Base-by-base conservation (phyloP, 306 rosid genomes). In the barrel medic (Medicago truncatula) region DNA sequence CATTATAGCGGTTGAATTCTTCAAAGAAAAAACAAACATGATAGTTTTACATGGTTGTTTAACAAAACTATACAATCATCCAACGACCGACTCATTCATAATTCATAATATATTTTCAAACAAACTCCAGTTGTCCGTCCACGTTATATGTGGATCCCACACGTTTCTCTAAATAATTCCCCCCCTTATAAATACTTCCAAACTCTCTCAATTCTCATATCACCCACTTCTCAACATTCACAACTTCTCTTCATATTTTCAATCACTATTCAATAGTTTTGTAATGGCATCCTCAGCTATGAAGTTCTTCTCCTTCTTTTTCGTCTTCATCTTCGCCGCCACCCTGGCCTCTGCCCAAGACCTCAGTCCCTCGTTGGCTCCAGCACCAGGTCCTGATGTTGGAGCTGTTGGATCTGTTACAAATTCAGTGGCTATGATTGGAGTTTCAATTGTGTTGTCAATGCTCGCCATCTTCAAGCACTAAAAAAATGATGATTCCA, bases 281-380 rank as follows among this genome's bases (percentile, higher is more conserved):
- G 9, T 2, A 64, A 64, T 64, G 89, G 92, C 88, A 6, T 50
- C 74, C 14, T 49, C 58, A 69, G 58, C 78, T 25, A 38, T 82
- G 82, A 86, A 83, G 82, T 75, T 75, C 63, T 31, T 80, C 68
- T 47, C 75, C 44, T 7, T 56, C 23, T 41, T 74, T 18, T n/a
- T 80, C 4, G 61, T 62, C 9, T 72, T 58, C 16, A 72, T 49
- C 4, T 28, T 88, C 36, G 71, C 84, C 74, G 75, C 69, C 13
- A 63, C 64, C 28, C 40, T 70, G 15, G 83, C 79, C 5, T 1
- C 78, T 1, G 89, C 88, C 1, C 92, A 86, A 56, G 91, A 84
- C 15, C 38, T 58, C 1, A 41, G 70, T 0, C 23, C 75, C 0
- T 66, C 84, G 0, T 41, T 41, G 31, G 65, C 87, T 0, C 79